Base-by-base conservation (phyloP, 139 green algal genomes). In the Pseudopediastrum boryanum region DNA sequence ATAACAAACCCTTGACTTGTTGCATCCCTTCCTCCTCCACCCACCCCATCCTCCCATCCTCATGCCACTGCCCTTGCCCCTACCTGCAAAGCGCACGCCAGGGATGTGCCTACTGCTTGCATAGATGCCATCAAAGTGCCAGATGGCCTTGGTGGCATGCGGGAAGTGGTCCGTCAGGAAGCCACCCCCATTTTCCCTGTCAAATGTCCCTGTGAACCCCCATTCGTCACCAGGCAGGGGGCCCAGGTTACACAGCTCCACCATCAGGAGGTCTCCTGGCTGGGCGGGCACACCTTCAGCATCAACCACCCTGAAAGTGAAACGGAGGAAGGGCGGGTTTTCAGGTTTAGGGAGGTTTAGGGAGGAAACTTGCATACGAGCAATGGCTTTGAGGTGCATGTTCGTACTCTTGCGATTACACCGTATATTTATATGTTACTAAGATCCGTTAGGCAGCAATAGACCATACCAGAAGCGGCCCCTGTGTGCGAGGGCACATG, bases 111-210 rank as follows among this genome's bases (percentile, higher is more conserved):
- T 73, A 21, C 82, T 90, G 6, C 64, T 72, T 42, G 78, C 75
- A 31, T 88, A 95, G 61, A 94, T 91, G 71, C 91, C 91, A 16
- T 93, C 87, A 80, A 95, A 93, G 69, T 95, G 62, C 90, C 90
- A 93, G 41, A 92, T 84, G 12, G 90, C 89, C 66, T 95, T 95
- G 43, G 76, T 87, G 19, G 91, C 90, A 8, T 86, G 59, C 2
- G 91, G 91, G 42, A 95, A 95, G 75, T 95, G 88, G 63, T 95
- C 91, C 0, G 91, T 94, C 23, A 94, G 62, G 68, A 94, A 94
- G 36, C 89, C 87, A 42, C 90, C 91, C 56, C 91, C 91, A 51
- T 95, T 95, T 36, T 95, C 91, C 8, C 85, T 75, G 85, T 95
- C 84, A 63, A 95, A 95, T 1, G 81, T 92, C 19, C 90, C 90